Evolutionary conservation across 768 basidiomycete genomes (phyloP).

Genomic region (Trichaptum fuscoviolaceum): DNA sequence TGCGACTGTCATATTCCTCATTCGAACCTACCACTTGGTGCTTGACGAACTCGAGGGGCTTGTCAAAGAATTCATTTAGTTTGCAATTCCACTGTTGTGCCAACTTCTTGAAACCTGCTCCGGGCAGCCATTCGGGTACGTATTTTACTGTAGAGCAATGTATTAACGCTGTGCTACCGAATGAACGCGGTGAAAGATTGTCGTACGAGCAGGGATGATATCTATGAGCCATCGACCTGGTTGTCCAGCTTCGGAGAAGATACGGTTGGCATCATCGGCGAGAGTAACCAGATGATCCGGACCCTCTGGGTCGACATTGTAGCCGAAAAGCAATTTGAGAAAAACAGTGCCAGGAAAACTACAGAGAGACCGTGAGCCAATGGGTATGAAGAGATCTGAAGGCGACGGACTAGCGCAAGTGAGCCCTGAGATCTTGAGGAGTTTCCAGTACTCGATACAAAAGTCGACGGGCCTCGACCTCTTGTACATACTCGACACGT

Average conservation of each 20-base stretch:
- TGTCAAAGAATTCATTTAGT: conserved; percentile 60
- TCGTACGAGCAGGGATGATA: conserved; percentile 13
- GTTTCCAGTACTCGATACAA: conserved; percentile 21
- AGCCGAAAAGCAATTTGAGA: background rate
- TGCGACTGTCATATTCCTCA: too few species aligned
- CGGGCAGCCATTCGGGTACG: conserved; percentile 64
- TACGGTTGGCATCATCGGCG: background rate
- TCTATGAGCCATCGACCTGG: conserved; percentile 15
- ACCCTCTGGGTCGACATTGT: background rate
- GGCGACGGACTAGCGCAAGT: background rate
- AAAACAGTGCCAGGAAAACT: background rate
- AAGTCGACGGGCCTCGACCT: conserved; percentile 51
- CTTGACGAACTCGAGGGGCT: conserved; percentile 56
- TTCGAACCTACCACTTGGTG: background rate
- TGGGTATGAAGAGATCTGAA: too few species aligned
- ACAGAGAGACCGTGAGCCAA: too few species aligned
- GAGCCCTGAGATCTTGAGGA: background rate
- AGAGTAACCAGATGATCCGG: background rate
- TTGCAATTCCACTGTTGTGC: conserved; percentile 56
- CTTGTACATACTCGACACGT: conserved; percentile 28
- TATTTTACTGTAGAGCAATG: too few species aligned
- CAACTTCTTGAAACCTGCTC: conserved; percentile 58
- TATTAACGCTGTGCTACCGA: too few species aligned
- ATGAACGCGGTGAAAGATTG: conserved; percentile 5
- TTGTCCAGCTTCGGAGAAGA: background rate